Percentiles rank a stretch among this genome's conserved stretches.
Conservation (phyloP, 2,329 filamentous ascomycete genomes). For the Celoporthe dispersa region DNA sequence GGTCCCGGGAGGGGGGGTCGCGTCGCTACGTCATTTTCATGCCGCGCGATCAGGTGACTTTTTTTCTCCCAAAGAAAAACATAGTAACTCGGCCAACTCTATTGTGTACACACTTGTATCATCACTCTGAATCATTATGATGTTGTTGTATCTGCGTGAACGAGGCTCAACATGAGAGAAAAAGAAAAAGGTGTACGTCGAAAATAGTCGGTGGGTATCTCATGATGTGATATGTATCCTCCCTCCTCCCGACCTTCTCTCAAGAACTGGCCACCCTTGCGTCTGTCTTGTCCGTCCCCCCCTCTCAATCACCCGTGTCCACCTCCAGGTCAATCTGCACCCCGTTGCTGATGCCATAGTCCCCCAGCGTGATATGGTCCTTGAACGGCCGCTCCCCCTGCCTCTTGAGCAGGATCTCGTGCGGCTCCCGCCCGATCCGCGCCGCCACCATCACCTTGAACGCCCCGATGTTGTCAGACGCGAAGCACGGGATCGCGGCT, state of each 20-base stretch:
- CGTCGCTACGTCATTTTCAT: constrained; percentile 9
- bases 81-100: neutral
- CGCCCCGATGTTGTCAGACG: constrained; percentile 79
- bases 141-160: neutral
- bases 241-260: neutral
- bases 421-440: constrained; percentile 83
- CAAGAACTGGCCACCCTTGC: neutral
- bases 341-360: constrained; percentile 93
- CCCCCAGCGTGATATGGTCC: constrained; percentile 82
- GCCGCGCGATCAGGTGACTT: constrained; percentile 19
- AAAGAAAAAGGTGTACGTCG: neutral
- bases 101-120: no score
- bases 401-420: constrained; percentile 89
- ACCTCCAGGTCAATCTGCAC: constrained; percentile 71
- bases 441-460: constrained; percentile 93
- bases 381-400: constrained; percentile 95
- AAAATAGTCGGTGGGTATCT: constrained; percentile 1
- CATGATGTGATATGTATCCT: neutral
- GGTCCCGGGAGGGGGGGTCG: constrained; percentile 3
- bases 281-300: no score
- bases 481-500: constrained; percentile 86
- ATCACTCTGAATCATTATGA: neutral
- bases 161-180: neutral
- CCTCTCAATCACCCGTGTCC: constrained; percentile 60
- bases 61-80: no score